Conservation (phyloP, 768 basidiomycete species). For the Panaeolus papilionaceus region DNA sequence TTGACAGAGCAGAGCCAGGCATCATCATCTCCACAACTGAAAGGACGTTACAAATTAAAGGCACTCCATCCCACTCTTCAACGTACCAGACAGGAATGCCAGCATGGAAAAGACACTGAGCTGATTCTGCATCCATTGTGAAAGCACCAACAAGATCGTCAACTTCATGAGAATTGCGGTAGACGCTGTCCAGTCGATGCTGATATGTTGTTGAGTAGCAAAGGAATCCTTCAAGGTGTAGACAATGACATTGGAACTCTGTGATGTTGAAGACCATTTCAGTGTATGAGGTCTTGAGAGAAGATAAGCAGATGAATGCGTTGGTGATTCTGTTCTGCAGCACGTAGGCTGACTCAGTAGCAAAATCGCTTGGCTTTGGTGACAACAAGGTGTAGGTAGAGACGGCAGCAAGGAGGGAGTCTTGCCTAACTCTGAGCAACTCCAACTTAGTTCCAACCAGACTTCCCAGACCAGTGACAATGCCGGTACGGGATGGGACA, state of each 20-base stretch:
- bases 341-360: not conserved
- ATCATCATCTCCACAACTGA: not conserved
- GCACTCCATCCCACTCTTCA: constrained; percentile 2
- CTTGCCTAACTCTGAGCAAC: not conserved
- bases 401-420: too few relatives aligned
- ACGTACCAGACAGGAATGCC: constrained; percentile 31
- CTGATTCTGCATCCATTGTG: constrained; percentile 18
- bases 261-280: constrained; percentile 18
- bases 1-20: not conserved
- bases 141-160: constrained; percentile 21
- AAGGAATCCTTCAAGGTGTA: constrained; percentile 22
- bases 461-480: constrained; percentile 14
- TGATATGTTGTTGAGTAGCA: constrained; percentile 22
- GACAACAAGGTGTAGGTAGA: too few relatives aligned
- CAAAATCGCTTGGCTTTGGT: not conserved
- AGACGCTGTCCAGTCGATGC: constrained; percentile 14
- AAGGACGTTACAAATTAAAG: constrained; percentile 7
- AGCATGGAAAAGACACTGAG: constrained; percentile 20
- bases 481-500: not conserved
- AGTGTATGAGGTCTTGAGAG: constrained; percentile 5
- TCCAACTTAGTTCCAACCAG: not conserved
- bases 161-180: not conserved
- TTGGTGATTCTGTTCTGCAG: constrained; percentile 5
- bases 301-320: not conserved
- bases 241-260: constrained; percentile 21